A percentile compares a stretch with the other conserved stretches of the same genome.
phyloP scores from a whole-genome alignment of 2,329 filamentous ascomycete species.

The Trichoderma koningii region DNA sequence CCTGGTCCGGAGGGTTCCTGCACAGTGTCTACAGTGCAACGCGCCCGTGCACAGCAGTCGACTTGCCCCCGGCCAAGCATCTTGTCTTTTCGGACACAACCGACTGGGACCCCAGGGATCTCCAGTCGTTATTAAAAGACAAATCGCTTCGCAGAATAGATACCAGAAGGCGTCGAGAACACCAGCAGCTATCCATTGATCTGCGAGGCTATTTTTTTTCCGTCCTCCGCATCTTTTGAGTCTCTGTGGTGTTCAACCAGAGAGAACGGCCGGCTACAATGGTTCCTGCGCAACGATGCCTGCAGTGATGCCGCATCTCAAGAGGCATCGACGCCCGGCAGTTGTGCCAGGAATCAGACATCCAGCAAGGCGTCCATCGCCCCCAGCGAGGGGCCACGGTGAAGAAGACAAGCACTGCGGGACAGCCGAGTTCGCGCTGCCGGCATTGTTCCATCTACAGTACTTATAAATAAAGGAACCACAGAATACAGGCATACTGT shows the following conservation, averaged over 20 bases:
- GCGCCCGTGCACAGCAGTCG: conserved; percentile 2
- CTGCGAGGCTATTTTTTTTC: neutral
- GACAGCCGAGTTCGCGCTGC: conserved; percentile 5
- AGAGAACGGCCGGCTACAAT: neutral
- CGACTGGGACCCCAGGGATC: neutral
- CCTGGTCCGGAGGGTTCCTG: neutral
- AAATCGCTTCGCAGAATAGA: neutral
- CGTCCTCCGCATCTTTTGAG: neutral
- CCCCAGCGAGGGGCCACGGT: conserved; percentile 4
- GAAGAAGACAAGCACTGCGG: conserved; percentile 1
- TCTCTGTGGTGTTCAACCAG: too few species aligned
- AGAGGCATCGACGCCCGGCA: conserved; percentile 22
- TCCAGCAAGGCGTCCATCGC: neutral
- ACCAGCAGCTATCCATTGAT: neutral
- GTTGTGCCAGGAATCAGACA: conserved; percentile 11
- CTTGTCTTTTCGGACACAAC: too few species aligned
- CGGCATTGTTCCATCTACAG: too few species aligned
- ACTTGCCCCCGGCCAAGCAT: neutral
- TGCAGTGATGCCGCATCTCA: conserved; percentile 24
- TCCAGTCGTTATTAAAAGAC: neutral
- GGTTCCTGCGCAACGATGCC: neutral
- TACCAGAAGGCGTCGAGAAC: neutral
- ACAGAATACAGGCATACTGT: too few species aligned
- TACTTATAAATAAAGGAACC: too few species aligned
- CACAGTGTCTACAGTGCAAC: neutral